Evolutionary conservation across 139 green algal genomes (phyloP), one percentile per base, ranked within the genome.

Genomic region (Chlorella vulgaris): DNA sequence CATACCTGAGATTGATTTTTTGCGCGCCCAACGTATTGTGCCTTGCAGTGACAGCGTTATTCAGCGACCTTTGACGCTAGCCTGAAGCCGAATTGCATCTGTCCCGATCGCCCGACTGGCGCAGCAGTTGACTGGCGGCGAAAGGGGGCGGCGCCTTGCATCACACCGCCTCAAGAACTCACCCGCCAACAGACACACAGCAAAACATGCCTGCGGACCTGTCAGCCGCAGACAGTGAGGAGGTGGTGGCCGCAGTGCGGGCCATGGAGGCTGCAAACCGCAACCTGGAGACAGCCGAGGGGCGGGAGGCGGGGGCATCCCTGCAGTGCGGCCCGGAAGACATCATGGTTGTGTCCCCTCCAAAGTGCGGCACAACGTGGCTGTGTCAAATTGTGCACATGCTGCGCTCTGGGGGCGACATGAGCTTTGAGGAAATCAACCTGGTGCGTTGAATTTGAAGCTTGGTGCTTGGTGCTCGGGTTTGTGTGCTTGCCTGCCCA

Each of bases 361-460:
- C 78, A 22, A 84, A 84, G 35, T 84, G 82, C 76, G 82, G 87
- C 19, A 91, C 87, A 21, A 91, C 87, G 26, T 87, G 83, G 75
- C 51, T 88, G 24, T 84, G 76, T 50, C 84, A 89, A 43, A 87
- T 91, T 7, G 50, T 73, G 36, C 87, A 91, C 62, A 74, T 60
- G 40, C 87, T 91, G 2, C 86, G 87, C 3, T 82, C 74, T 29
- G 35, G 74, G 35, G 87, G 87, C 0, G 69, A 86, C 65, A 90
- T 91, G 86, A 55, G 42, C 60, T 91, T 91, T 61, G 87, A 91
- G 40, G 86, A 90, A 51, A 89, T 91, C 58, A 84, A 80, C 53
- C 31, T 85, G 35, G 87, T 88, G 60, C 3, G 13, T 36, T 8
- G 60, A 7, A 31, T n/a, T n/a, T n/a, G n/a, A n/a, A n/a, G n/a